A percentile compares a stretch with the other conserved stretches of the same genome.
phyloP scores from a whole-genome alignment of 1,284 basidiomycete genomes.

The Trichosporon faecale region DNA sequence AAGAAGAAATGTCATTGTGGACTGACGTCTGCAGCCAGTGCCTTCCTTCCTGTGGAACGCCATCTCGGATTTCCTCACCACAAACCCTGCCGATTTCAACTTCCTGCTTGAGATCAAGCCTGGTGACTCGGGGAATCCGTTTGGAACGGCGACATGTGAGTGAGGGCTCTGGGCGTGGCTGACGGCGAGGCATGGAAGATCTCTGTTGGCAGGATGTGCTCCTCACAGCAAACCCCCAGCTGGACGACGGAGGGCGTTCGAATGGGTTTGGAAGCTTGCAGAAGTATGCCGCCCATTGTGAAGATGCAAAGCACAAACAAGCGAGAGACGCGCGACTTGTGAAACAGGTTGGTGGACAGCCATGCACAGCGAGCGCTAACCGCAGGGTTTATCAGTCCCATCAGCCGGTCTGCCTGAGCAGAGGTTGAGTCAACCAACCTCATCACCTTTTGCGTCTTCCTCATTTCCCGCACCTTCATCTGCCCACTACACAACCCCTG shows the following conservation, averaged over 20 bases:
- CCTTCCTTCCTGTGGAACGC: conserved; percentile 28
- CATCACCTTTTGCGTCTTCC: neutral
- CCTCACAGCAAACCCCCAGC: conserved; percentile 36
- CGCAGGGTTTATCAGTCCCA: neutral
- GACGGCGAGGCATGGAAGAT: conserved; percentile 43
- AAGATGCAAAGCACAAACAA: conserved; percentile 2
- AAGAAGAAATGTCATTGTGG: neutral
- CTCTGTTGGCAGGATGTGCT: conserved; percentile 41
- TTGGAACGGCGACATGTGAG: conserved; percentile 44
- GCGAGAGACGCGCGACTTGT: conserved; percentile 16
- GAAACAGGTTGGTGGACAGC: conserved; percentile 13
- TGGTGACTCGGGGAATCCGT: conserved; percentile 44
- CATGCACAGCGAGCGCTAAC: neutral
- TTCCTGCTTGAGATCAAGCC: conserved; percentile 42
- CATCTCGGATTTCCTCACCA: conserved; percentile 26
- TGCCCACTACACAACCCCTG: neutral
- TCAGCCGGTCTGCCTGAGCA: neutral
- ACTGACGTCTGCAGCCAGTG: conserved; percentile 20
- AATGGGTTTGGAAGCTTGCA: conserved; percentile 41
- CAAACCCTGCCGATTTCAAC: conserved; percentile 37
- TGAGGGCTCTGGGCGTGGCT: neutral
- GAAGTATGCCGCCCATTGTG: conserved; percentile 31
- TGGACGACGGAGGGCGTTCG: conserved; percentile 31
- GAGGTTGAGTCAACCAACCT: neutral
- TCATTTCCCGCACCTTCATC: neutral